Conservation (phyloP, 2,329 filamentous ascomycete genomes). For the Colletotrichum sublineola region DNA sequence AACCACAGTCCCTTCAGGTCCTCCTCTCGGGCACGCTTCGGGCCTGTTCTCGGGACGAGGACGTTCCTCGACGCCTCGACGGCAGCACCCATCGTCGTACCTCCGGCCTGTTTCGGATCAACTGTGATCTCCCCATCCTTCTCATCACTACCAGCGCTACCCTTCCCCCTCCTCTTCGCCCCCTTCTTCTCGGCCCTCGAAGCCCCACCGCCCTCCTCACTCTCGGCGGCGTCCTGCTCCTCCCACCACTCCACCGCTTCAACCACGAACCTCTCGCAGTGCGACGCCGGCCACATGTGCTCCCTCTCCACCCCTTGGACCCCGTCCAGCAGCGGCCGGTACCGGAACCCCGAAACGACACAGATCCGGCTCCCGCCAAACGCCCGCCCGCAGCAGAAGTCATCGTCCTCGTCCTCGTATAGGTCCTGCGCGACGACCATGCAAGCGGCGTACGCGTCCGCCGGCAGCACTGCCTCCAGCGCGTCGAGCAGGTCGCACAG, state of each 20-base stretch:
- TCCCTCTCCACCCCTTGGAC: constrained; percentile 54
- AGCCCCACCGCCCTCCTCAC: constrained; percentile 46
- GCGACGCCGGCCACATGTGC: constrained; percentile 75
- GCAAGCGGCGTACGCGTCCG: constrained; percentile 70
- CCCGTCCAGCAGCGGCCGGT: constrained; percentile 65
- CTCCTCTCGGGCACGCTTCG: constrained; percentile 17
- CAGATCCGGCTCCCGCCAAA: constrained; percentile 74
- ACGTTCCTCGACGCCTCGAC: constrained; percentile 47
- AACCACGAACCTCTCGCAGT: constrained; percentile 68
- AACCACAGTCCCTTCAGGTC: constrained; percentile 66
- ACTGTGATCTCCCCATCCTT: background rate
- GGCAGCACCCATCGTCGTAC: constrained; percentile 52
- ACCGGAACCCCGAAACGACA: constrained; percentile 73
- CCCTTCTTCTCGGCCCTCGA: background rate
- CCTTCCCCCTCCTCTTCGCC: background rate
- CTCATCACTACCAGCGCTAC: background rate
- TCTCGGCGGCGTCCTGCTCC: constrained; percentile 57
- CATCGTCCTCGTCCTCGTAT: constrained; percentile 74
- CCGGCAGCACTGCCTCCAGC: constrained; percentile 64
- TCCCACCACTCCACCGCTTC: constrained; percentile 48
- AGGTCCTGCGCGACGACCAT: constrained; percentile 73
- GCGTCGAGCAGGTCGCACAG: constrained; percentile 72
- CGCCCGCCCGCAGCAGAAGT: constrained; percentile 75
- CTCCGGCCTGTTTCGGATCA: constrained; percentile 15
- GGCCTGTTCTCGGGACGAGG: constrained; percentile 43